Evolutionary conservation across 306 rosid species (phyloP), one percentile per base, ranked within the genome.

Genomic region (Nissolia schottii): DNA sequence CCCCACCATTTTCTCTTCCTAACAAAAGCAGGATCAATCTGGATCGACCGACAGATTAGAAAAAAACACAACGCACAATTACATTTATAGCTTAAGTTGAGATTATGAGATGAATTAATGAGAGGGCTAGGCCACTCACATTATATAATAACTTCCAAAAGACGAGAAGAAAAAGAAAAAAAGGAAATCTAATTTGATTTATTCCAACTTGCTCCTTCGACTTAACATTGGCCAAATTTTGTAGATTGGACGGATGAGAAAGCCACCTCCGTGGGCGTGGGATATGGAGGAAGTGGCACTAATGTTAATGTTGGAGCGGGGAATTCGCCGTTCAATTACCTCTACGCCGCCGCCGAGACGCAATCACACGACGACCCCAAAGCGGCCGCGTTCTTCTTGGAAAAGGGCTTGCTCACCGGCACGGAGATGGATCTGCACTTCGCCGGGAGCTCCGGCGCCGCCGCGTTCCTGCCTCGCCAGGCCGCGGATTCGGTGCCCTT

Each of bases 341-440:
- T 0, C 0, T 92, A 92, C 40, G 91, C 93, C 7, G 96, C 96
- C 6, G 71, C 81, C 0, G 84, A 85, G 71, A 82, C 74, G 69
- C 98, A 93, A 35, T 79, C 89, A 14, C 89, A 83, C n/a, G 84
- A 87, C 24, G 69, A 85, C 22, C 92, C 85, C 3, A 86, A 83
- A 0, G 82, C 67, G 5, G 96, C 92, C 13, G 29, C 91, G 1
- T 94, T 94, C 86, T 94, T 94, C 88, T 54, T 91, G 37, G 90
- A 91, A 73, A 87, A 87, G 34, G 76, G 87, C 77, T 46, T 91
- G 80, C 84, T 37, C 7, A 77, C 77, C 7, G 94, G 87, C 10
- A 57, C 85, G 1, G 74, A 84, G 45, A 15, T 94, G 77, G 71
- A 73, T 79, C 51, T 89, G 58, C 88, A 77, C 65, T 94, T 94